Evolutionary conservation across 2,329 filamentous ascomycete genomes (phyloP).

Genomic region (Ceratocystis albifundus): DNA sequence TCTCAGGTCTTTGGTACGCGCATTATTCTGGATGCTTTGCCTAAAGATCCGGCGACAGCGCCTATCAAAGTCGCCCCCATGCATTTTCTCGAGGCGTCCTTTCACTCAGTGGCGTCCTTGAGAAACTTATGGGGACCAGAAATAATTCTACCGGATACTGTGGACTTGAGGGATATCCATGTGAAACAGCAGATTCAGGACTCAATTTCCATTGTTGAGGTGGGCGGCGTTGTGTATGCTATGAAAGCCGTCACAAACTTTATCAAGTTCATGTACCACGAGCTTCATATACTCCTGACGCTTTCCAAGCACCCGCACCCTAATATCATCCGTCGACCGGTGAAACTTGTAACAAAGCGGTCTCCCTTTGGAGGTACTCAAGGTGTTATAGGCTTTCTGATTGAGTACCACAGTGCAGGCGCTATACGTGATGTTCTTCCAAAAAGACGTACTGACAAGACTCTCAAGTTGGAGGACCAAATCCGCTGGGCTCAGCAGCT

Average conservation of each 20-base stretch:
- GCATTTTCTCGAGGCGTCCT: slow-evolving; percentile 42
- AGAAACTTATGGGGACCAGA: slow-evolving; percentile 35
- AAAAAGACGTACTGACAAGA: slow-evolving; percentile 37
- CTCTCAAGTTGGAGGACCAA: slow-evolving; percentile 36
- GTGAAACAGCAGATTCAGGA: slow-evolving; percentile 46
- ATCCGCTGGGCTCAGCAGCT: slow-evolving; percentile 45
- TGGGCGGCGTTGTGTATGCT: slow-evolving; percentile 36
- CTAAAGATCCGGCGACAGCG: slow-evolving; percentile 37
- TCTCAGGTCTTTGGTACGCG: slow-evolving; percentile 45
- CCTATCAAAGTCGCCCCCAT: slow-evolving; percentile 39
- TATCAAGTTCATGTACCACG: slow-evolving; percentile 51
- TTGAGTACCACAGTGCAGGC: slow-evolving; percentile 43
- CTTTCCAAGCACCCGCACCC: slow-evolving; percentile 37
- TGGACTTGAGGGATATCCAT: slow-evolving; percentile 41
- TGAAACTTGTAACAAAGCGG: slow-evolving; percentile 44
- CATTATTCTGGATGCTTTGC: slow-evolving; percentile 43
- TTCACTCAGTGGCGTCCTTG: slow-evolving; percentile 37
- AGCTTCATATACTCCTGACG: slow-evolving; percentile 44
- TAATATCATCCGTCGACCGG: slow-evolving; percentile 42
- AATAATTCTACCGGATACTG: slow-evolving; percentile 34
- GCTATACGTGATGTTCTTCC: slow-evolving; percentile 46
- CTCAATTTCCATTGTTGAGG: slow-evolving; percentile 44
- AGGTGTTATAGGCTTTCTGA: slow-evolving; percentile 46
- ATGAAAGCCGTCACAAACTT: slow-evolving; percentile 48
- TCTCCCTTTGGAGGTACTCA: slow-evolving; percentile 45